These are phyloP conservation scores for Jaminaea rosea DNA, from an alignment of 1,284 basidiomycete species.

Conservation along the genomic window DNA sequence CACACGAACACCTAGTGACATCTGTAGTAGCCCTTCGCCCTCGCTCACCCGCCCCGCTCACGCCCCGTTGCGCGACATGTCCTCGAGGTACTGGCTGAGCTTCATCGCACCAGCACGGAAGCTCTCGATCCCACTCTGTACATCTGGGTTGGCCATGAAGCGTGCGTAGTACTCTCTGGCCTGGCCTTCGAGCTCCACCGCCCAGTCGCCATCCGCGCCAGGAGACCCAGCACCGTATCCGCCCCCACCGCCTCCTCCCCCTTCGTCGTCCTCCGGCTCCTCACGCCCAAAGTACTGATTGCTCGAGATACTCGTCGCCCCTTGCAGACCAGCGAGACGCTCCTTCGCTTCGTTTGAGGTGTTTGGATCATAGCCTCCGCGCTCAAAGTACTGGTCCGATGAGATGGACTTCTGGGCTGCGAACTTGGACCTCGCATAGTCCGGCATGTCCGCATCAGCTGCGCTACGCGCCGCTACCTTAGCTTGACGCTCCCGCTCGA, in stretches of 20 bases:
- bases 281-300: slow-evolving; percentile 64
- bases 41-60: slow-evolving; percentile 7
- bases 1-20: too few relatives aligned
- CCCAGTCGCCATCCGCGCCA: slow-evolving; percentile 27
- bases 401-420: slow-evolving; percentile 78
- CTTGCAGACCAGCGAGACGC: slow-evolving; percentile 75
- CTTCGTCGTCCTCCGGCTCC: slow-evolving; percentile 64
- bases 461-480: slow-evolving; percentile 1
- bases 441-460: slow-evolving; percentile 52
- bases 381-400: slow-evolving; percentile 93
- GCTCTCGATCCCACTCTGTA: slow-evolving; percentile 43
- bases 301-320: slow-evolving; percentile 86
- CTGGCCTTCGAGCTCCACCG: slow-evolving; percentile 34
- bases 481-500: slow-evolving; percentile 1
- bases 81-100: slow-evolving; percentile 40
- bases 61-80: slow-evolving; percentile 43
- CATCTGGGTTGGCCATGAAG: slow-evolving; percentile 46
- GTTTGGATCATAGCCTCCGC: slow-evolving; percentile 73
- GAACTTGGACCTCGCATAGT: slow-evolving; percentile 80
- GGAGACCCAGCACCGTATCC: slow-evolving; percentile 6
- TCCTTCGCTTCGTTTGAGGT: slow-evolving; percentile 67
- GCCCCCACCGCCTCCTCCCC: slow-evolving; percentile 12
- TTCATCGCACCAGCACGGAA: slow-evolving; percentile 43
- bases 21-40: too few relatives aligned
- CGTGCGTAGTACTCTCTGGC: slow-evolving; percentile 43